Evolutionary conservation across 805 yeast species (phyloP), one percentile per base, ranked within the genome.

Genomic region (Pichia membranifaciens): DNA sequence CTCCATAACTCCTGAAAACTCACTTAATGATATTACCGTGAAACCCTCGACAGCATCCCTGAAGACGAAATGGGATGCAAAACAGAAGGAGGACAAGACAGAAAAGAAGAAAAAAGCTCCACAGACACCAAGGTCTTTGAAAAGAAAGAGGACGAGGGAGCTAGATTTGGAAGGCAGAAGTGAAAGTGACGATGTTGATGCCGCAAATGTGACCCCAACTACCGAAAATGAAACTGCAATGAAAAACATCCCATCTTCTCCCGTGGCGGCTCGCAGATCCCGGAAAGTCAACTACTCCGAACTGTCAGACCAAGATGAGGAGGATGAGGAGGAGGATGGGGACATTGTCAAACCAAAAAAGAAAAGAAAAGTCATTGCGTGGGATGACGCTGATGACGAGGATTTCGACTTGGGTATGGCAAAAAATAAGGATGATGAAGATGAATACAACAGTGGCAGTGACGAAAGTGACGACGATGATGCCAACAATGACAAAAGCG

Each of bases 1-100:
- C 15, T 39, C 55, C 4, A 51, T 56, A 10, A 60, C 66, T 17
- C 67, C 67, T 9, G 55, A 50, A 12, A 59, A 56, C 38, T 57
- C 65, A 5, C 54, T 58, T 10, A 15, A 35, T 28, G 51, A 50
- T 10, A 50, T 51, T 17, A 12, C 28, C 20, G 12, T 43, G 40
- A 12, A 49, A 51, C 3, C 17, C 15, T 16, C 7, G 17, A 12
- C 37, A n/a, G 13, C 3, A 22, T 22, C 21, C 16, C 9, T 8
- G 8, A 34, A 34, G 10, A 16, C 16, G n/a, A n/a, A 34, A 34
- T 8, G 20, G 6, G 20, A 7, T 9, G 37, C 5, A 7, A 29
- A 29, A 21, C 3, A 12, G 25, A 17, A 39, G 33, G 35, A 39
- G 4, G 0, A n/a, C n/a, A 18, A 37, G 31, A 28, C 6, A 41